Conservation (phyloP, 129 eudicot genomes). For the carrot (Daucus carota) region DNA sequence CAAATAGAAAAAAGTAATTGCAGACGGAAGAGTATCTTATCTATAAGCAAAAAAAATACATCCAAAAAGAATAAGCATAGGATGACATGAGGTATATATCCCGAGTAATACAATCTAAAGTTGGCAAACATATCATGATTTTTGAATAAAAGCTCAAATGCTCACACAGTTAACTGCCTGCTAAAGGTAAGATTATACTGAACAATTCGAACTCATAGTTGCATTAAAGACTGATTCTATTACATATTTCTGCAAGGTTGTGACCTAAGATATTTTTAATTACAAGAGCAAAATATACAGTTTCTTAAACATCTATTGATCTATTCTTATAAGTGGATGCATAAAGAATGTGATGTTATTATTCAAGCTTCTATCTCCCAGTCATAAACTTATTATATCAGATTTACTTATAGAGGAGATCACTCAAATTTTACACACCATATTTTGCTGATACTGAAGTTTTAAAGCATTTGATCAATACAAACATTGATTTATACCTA, state of each 20-base stretch:
- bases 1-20: background rate
- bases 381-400: background rate
- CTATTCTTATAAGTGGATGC: background rate
- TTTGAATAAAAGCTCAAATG: background rate
- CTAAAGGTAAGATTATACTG: background rate
- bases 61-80: constrained; percentile 3
- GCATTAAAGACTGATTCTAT: background rate
- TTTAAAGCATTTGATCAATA: background rate
- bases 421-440: background rate
- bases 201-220: background rate
- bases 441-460: background rate
- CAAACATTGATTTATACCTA: constrained; percentile 33
- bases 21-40: background rate
- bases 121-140: background rate
- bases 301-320: background rate
- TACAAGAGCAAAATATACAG: background rate
- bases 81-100: background rate
- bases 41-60: background rate
- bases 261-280: background rate
- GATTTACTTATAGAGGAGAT: background rate
- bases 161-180: background rate
- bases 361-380: background rate
- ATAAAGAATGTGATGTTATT: background rate
- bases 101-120: background rate
- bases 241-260: background rate